Percentiles rank a stretch among this genome's conserved stretches.
These are phyloP conservation scores for Manihot esculenta DNA, from an alignment of 441 rosid species.

Conservation along the genomic window DNA sequence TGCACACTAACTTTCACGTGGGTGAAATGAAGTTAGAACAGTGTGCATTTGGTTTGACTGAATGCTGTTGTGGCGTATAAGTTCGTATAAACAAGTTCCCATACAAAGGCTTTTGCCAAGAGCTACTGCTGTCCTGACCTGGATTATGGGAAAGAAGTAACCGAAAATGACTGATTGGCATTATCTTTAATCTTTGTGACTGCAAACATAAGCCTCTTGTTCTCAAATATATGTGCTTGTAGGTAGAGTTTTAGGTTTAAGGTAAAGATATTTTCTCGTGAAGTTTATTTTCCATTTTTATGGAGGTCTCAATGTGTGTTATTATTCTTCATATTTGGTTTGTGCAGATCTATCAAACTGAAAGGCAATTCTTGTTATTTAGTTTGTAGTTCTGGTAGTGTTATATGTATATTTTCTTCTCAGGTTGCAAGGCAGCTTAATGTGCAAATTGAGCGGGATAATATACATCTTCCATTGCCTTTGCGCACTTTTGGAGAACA, in stretches of 20 bases:
- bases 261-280: no score
- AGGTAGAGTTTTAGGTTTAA: no score
- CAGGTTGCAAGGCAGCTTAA: slow-evolving; percentile 85
- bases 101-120: not conserved
- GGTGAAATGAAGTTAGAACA: not conserved
- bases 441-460: slow-evolving; percentile 71
- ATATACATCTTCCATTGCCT: slow-evolving; percentile 56
- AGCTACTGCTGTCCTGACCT: not conserved
- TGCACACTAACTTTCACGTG: no score
- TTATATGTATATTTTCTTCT: not conserved
- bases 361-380: not conserved
- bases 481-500: slow-evolving; percentile 72
- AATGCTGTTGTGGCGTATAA: not conserved
- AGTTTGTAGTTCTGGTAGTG: not conserved
- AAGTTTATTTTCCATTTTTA: no score
- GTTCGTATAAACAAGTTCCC: no score
- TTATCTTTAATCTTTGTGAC: no score
- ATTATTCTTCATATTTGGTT: no score
- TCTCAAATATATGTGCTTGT: no score
- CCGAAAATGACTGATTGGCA: no score
- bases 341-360: no score
- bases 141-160: not conserved
- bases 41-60: not conserved
- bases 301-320: no score
- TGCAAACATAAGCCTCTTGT: no score